Evolutionary conservation across 768 basidiomycete species (phyloP).

Genomic region (Pisolithus albus): DNA sequence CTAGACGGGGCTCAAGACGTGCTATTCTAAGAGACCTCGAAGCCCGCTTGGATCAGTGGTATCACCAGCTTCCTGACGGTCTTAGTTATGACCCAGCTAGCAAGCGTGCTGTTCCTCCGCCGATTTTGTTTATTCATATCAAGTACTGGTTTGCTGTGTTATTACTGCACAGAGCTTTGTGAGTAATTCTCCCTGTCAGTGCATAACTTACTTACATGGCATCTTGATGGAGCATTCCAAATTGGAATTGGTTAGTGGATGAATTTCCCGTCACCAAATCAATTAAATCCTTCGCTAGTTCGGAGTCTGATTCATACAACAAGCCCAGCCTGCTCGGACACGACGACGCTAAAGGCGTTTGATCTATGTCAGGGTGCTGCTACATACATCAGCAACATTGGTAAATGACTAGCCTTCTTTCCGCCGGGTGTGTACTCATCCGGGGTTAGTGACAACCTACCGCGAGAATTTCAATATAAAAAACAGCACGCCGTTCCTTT

Average conservation of each 20-base stretch:
- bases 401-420: constrained; percentile 30
- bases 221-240: constrained; percentile 49
- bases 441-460: constrained; percentile 42
- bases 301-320: constrained; percentile 39
- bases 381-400: constrained; percentile 57
- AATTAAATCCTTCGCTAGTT: constrained; percentile 23
- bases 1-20: constrained; percentile 41
- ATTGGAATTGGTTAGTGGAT: constrained; percentile 54
- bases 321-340: constrained; percentile 31
- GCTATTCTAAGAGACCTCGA: constrained; percentile 51
- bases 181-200: constrained; percentile 28
- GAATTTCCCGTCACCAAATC: background rate
- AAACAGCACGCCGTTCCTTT: constrained; percentile 56
- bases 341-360: constrained; percentile 56
- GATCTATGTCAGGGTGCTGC: constrained; percentile 73
- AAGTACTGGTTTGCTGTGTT: constrained; percentile 74
- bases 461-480: constrained; percentile 56
- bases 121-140: constrained; percentile 62
- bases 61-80: constrained; percentile 55
- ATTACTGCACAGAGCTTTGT: constrained; percentile 75
- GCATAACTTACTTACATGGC: constrained; percentile 7
- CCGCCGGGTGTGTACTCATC: constrained; percentile 4
- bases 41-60: constrained; percentile 67
- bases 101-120: constrained; percentile 48
- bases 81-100: constrained; percentile 54